Conservation (phyloP, 2,329 filamentous ascomycete species). For the Monilinia aucupariae region DNA sequence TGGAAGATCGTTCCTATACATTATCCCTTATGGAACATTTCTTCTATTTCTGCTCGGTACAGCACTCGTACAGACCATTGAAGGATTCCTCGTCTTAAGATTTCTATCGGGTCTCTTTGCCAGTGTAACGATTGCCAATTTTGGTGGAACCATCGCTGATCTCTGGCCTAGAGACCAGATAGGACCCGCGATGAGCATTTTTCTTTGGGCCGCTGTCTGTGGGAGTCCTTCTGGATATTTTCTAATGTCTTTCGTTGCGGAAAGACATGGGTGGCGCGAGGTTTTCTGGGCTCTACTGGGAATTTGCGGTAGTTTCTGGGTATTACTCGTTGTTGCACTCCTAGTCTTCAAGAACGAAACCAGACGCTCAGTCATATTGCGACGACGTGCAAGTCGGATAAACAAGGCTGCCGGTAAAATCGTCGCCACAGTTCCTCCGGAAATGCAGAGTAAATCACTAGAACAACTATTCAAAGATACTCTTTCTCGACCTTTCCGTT, state of each 20-base stretch:
- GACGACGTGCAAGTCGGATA: neutral
- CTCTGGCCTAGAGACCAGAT: slow-evolving; percentile 25
- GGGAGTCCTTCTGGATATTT: slow-evolving; percentile 37
- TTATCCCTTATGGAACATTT: slow-evolving; percentile 47
- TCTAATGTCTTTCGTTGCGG: slow-evolving; percentile 21
- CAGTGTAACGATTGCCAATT: slow-evolving; percentile 38
- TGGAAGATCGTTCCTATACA: slow-evolving; percentile 41
- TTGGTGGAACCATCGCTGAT: slow-evolving; percentile 37
- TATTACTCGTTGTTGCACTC: slow-evolving; percentile 15
- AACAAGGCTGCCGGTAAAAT: slow-evolving; percentile 5
- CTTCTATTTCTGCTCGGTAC: slow-evolving; percentile 41
- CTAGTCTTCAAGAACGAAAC: slow-evolving; percentile 15
- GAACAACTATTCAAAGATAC: slow-evolving; percentile 15
- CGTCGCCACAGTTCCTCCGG: neutral
- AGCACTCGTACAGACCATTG: slow-evolving; percentile 40
- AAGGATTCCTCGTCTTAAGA: slow-evolving; percentile 40
- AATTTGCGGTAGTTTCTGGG: slow-evolving; percentile 21
- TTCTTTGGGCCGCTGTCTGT: slow-evolving; percentile 42
- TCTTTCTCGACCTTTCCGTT: slow-evolving; percentile 41
- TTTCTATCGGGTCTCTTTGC: slow-evolving; percentile 43
- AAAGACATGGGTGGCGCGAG: slow-evolving; percentile 14
- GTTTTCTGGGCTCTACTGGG: slow-evolving; percentile 23
- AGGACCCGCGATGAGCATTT: slow-evolving; percentile 37
- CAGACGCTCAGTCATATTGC: slow-evolving; percentile 16
- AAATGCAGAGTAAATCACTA: slow-evolving; percentile 14